A percentile compares a stretch with the other conserved stretches of the same genome.
Evolutionary conservation across 108 stramenopile species (phyloP).

Genomic region (Skeletonema tropicum): DNA sequence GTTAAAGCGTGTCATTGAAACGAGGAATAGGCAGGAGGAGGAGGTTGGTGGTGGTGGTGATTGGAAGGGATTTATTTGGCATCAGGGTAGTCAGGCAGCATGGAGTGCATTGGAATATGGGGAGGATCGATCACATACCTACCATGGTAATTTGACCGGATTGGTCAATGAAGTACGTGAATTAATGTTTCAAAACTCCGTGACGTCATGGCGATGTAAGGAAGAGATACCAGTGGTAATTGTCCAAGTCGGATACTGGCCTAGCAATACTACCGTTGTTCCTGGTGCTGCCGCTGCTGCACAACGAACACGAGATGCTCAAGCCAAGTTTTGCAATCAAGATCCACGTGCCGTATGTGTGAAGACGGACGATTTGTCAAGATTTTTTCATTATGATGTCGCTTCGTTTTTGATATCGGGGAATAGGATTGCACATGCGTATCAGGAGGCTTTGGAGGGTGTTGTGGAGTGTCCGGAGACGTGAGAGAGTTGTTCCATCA

Average conservation of each 20-base stretch:
- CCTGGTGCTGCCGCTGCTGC: background rate
- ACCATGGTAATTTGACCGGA: slow-evolving; percentile 17
- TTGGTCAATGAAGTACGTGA: slow-evolving; percentile 7
- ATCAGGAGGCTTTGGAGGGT: background rate
- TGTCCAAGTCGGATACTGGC: slow-evolving; percentile 8
- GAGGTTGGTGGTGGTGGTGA: background rate
- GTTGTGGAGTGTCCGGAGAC: background rate
- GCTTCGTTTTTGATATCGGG: slow-evolving; percentile 18
- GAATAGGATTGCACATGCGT: slow-evolving; percentile 11
- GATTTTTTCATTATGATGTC: slow-evolving; percentile 20
- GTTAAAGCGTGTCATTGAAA: background rate
- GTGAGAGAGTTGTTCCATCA: background rate
- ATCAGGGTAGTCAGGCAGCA: slow-evolving; percentile 11
- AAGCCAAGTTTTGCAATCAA: slow-evolving; percentile 5
- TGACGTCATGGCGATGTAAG: slow-evolving; percentile 8
- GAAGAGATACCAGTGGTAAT: slow-evolving; percentile 23
- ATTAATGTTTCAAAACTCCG: slow-evolving; percentile 20
- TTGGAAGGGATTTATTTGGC: slow-evolving; percentile 21
- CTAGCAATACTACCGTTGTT: too few species aligned
- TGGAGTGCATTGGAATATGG: background rate
- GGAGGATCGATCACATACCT: background rate
- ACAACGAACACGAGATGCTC: slow-evolving; percentile 7
- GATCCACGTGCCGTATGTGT: slow-evolving; percentile 11
- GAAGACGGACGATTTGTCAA: slow-evolving; percentile 3
- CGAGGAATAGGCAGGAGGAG: background rate